Base-by-base conservation (phyloP, 1,139 yeast species). In the Yamadazyma oceani region DNA sequence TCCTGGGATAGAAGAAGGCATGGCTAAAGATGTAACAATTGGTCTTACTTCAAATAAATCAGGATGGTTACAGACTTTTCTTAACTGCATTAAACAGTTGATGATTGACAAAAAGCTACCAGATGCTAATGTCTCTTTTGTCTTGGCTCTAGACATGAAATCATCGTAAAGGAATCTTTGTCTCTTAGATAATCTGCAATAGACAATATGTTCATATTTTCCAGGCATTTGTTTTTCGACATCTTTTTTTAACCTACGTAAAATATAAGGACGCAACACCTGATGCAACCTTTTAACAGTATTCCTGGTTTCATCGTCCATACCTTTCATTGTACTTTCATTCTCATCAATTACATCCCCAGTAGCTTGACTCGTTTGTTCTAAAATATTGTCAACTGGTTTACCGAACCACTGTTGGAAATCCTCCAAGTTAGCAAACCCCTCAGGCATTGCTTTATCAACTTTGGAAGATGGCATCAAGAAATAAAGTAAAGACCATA, bases 151-250 rank as follows among this genome's bases (percentile, higher is more conserved):
- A 2, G 96, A 85, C 96, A 94, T 88, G 54, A 94, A 94, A 60
- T 94, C 99, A 60, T 94, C 98, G 54, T 94, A 94, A 38, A 94
- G 65, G 51, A 78, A 87, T 40, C 98, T 68, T 56, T 94, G 99
- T 47, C 99, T 78, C 53, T 92, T 89, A 1, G 97, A 90, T 37
- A 94, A 66, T 26, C 96, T 78, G 65, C 98, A 94, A 54, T 86
- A 88, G 6, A 94, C 82, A 43, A 94, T 81, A 60, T 94, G 99
- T 58, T 94, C 99, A 58, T 88, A 86, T 57, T 94, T 94, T 1
- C 87, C 97, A 1, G 99, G 99, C 98, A 94, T 92, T 62, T 94
- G 98, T 58, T 92, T 88, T 53, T 94, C 99, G 11, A 94, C 99
- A 60, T 94, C 99, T 19, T 88, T 89, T 58, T 94, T 94, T 54